Evolutionary conservation across 345 rosid species (phyloP), one percentile per base, ranked within the genome.

Genomic region (Conringia planisiliqua): DNA sequence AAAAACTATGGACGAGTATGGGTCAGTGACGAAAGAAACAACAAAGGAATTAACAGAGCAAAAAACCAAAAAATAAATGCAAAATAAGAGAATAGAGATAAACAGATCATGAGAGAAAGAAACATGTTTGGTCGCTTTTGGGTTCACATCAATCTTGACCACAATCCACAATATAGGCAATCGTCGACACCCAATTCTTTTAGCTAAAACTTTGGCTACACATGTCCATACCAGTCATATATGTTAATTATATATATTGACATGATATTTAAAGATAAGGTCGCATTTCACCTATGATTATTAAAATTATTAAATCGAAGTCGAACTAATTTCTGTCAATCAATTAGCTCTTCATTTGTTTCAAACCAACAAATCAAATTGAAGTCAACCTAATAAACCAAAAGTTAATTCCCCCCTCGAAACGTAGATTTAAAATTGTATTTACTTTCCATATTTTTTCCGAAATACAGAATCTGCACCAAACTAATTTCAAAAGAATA

Each of bases 111-210:
- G n/a, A 29, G 38, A 9, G 58, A 33, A 51, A 54, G 9, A 59
- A 38, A 61, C 48, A 42, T 50, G 74, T 32, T 52, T 40, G 70
- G 74, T 61, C 32, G 33, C 64, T 52, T 68, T 68, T 43, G 50
- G 50, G 57, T 61, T 61, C 70, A 62, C 74, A 62, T 61, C 74
- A 75, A 75, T 75, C 52, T 67, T 75, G 62, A 67, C 78, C 59
- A 56, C 59, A 65, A 9, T 57, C 42, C 42, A 47, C 33, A 17
- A 0, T 27, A 10, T 12, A 13, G 13, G 26, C 40, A 47, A 35
- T 65, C 32, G 71, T 73, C 22, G 78, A 44, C 61, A 7, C 27
- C 44, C n/a, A 57, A 16, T 36, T 38, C 11, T 39, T 44, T 4
- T 32, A 58, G 51, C 72, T 30, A 40, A 13, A 29, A 0, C 14